Evolutionary conservation across 306 rosid genomes (phyloP).

Genomic region (Dryas drummondii): DNA sequence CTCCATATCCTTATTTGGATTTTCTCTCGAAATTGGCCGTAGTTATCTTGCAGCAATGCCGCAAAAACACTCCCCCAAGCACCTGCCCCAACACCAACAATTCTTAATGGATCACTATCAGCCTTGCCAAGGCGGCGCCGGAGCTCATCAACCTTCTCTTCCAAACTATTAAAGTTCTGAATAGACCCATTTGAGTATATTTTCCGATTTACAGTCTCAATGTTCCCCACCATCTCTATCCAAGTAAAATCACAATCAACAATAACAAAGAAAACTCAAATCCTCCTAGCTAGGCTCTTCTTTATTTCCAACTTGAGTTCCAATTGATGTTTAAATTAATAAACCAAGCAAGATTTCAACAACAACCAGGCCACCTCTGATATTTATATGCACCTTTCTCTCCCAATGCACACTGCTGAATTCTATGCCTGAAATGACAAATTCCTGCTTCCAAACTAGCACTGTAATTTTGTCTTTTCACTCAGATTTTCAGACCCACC

Average conservation of each 20-base stretch:
- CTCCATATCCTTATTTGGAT: constrained; percentile 84
- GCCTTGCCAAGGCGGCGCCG: constrained; percentile 45
- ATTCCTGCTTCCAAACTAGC: constrained; percentile 15
- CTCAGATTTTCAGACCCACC: constrained; percentile 30
- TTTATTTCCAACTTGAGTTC: neutral
- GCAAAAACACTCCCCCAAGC: constrained; percentile 98
- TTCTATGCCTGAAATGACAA: constrained; percentile 9
- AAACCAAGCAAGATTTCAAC: constrained; percentile 13
- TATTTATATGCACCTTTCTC: constrained; percentile 11
- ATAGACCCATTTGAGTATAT: constrained; percentile 56
- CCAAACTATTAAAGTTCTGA: constrained; percentile 56
- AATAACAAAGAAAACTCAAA: constrained; percentile 2
- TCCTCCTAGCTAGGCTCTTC: neutral
- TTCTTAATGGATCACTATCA: constrained; percentile 70
- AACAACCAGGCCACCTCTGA: constrained; percentile 27
- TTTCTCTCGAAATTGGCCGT: constrained; percentile 81
- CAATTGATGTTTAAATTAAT: neutral
- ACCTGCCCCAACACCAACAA: constrained; percentile 90
- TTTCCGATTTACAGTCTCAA: constrained; percentile 31
- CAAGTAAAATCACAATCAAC: constrained; percentile 19
- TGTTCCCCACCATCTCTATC: constrained; percentile 56
- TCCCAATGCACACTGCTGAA: constrained; percentile 23
- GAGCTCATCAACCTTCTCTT: constrained; percentile 74
- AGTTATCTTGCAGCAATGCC: constrained; percentile 71
- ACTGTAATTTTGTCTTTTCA: constrained; percentile 4